Evolutionary conservation across 2,329 filamentous ascomycete species (phyloP).

Genomic region (Pseudogymnoascus sp.): DNA sequence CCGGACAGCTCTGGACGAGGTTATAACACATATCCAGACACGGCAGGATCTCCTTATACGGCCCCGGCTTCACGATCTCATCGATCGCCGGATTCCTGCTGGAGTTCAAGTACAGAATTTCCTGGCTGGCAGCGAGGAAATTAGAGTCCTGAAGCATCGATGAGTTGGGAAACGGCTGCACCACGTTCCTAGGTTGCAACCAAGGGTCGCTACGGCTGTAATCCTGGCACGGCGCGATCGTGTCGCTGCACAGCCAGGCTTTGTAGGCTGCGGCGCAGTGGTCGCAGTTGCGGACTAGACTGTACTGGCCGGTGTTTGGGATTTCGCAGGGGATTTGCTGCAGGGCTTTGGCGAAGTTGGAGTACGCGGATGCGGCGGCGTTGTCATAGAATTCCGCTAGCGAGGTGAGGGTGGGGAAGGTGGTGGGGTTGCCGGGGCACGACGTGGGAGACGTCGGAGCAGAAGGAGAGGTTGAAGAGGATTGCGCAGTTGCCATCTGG

Average conservation of each 20-base stretch:
- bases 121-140: slow-evolving; percentile 14
- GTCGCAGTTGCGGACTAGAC: slow-evolving; percentile 66
- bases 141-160: too few species aligned
- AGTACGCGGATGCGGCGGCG: slow-evolving; percentile 62
- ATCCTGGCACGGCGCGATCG: slow-evolving; percentile 87
- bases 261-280: slow-evolving; percentile 82
- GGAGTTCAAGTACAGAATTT: slow-evolving; percentile 35
- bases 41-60: slow-evolving; percentile 88
- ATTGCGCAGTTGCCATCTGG: slow-evolving; percentile 75
- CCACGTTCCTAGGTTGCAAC: slow-evolving; percentile 62
- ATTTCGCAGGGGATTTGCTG: slow-evolving; percentile 83
- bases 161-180: slow-evolving; percentile 51
- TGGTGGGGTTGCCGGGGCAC: slow-evolving; percentile 73
- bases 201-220: slow-evolving; percentile 51
- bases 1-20: slow-evolving; percentile 78
- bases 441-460: slow-evolving; percentile 80
- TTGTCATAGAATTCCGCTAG: slow-evolving; percentile 73
- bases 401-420: slow-evolving; percentile 50
- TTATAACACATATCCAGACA: slow-evolving; percentile 84
- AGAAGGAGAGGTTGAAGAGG: slow-evolving; percentile 82
- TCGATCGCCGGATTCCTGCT: slow-evolving; percentile 73
- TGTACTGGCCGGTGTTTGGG: slow-evolving; percentile 66
- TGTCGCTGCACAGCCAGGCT: slow-evolving; percentile 88
- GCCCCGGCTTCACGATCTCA: slow-evolving; percentile 64
- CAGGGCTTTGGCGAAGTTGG: slow-evolving; percentile 74